These are phyloP conservation scores for Phytophthora multivora DNA, from an alignment of 352 stramenopile species.

Conservation along the genomic window DNA sequence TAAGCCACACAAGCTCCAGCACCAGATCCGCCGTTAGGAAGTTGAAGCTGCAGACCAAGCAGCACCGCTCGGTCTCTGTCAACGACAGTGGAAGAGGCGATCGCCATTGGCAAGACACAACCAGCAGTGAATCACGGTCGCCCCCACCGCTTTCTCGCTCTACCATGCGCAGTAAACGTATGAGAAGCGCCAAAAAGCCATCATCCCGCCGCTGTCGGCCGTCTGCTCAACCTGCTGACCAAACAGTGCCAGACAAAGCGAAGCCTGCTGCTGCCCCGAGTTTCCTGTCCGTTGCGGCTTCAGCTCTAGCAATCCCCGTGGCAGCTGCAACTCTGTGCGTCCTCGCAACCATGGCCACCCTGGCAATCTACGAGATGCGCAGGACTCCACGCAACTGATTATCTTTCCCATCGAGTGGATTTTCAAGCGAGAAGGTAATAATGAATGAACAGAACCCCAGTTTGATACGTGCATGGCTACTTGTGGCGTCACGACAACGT, in stretches of 20 bases:
- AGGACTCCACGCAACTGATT: conserved; percentile 26
- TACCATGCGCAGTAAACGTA: conserved; percentile 12
- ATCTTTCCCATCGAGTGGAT: conserved; percentile 11
- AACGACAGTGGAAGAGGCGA: conserved; percentile 11
- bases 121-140: conserved; percentile 30
- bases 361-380: conserved; percentile 35
- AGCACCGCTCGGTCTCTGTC: conserved; percentile 18
- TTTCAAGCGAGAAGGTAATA: neutral
- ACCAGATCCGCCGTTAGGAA: conserved; percentile 19
- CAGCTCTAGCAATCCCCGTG: conserved; percentile 32
- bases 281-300: conserved; percentile 21
- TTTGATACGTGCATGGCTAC: too few relatives aligned
- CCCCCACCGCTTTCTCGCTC: conserved; percentile 16
- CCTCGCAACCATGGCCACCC: conserved; percentile 33
- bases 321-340: conserved; percentile 37
- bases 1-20: conserved; percentile 25
- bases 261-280: conserved; percentile 15
- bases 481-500: too few relatives aligned
- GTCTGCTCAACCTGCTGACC: conserved; percentile 9
- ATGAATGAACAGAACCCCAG: too few relatives aligned
- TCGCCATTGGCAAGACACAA: conserved; percentile 23
- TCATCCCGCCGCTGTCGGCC: conserved; percentile 2
- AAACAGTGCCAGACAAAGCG: conserved; percentile 7
- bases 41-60: conserved; percentile 13
- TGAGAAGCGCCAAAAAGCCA: conserved; percentile 13